A percentile compares a stretch with the other conserved stretches of the same genome.
phyloP scores from a whole-genome alignment of 805 yeast species.

The Sugiyamaella americana region DNA sequence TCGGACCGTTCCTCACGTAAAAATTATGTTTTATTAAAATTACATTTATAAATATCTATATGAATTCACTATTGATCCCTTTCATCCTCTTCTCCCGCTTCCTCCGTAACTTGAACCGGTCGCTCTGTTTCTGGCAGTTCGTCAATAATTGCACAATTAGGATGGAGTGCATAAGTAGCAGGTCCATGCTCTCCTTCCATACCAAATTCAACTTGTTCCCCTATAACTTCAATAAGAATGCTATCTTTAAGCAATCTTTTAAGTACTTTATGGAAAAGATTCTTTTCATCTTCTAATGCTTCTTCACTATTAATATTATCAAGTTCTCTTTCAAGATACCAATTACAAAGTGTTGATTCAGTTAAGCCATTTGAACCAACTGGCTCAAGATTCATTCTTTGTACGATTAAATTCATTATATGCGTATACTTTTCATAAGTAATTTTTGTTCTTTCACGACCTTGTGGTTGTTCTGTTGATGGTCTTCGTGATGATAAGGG shows the following conservation, averaged over 20 bases:
- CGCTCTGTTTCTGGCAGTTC: background rate
- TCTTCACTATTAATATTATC: constrained; percentile 61
- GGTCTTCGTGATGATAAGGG: constrained; percentile 10
- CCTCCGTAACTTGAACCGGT: constrained; percentile 1
- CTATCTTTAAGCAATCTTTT: constrained; percentile 78
- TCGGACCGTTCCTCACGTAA: background rate
- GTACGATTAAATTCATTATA: constrained; percentile 74
- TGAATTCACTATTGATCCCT: constrained; percentile 4
- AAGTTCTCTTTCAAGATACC: constrained; percentile 74
- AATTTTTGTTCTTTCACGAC: constrained; percentile 45
- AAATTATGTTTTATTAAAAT: background rate
- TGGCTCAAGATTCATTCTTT: constrained; percentile 49
- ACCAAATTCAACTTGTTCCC: constrained; percentile 33
- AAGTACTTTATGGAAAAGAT: constrained; percentile 70
- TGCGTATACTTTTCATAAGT: constrained; percentile 82
- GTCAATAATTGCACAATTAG: constrained; percentile 24
- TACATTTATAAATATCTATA: background rate
- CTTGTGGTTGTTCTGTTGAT: constrained; percentile 8
- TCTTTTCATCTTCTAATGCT: constrained; percentile 64
- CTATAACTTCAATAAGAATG: constrained; percentile 64
- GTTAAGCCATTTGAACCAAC: constrained; percentile 57
- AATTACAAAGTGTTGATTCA: constrained; percentile 63
- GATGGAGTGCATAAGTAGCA: constrained; percentile 30
- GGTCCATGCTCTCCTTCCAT: constrained; percentile 22
- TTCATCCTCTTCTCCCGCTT: constrained; percentile 2